Evolutionary conservation across 495 filamentous ascomycete genomes (phyloP).

Genomic region (Penicillium pulvis): DNA sequence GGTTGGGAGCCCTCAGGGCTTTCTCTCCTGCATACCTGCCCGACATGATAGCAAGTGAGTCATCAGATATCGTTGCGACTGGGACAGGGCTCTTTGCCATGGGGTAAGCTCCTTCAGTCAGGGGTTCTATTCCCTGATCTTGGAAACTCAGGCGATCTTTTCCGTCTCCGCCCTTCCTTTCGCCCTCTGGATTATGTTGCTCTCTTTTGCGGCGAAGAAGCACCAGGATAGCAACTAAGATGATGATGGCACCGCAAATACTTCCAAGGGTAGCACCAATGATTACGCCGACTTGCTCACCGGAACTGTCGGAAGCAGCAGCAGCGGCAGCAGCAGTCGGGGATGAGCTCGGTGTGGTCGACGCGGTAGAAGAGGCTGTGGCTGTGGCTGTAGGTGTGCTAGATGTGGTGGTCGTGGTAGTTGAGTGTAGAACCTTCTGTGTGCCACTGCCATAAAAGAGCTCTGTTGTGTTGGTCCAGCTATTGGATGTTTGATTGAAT

Average conservation of each 20-base stretch:
- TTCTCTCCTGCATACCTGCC: constrained; percentile 45
- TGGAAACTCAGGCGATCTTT: constrained; percentile 65
- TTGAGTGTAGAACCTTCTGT: constrained; percentile 39
- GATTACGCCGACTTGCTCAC: constrained; percentile 54
- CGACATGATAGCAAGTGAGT: constrained; percentile 47
- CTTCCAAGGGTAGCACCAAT: constrained; percentile 80
- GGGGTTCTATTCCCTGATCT: constrained; percentile 59
- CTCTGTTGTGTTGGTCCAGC: constrained; percentile 76
- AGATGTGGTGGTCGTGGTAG: constrained; percentile 39
- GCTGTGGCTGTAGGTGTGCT: constrained; percentile 36
- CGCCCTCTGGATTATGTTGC: constrained; percentile 53
- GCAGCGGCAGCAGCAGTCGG: constrained; percentile 36
- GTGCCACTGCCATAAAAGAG: constrained; percentile 57
- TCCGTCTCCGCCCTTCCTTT: constrained; percentile 57
- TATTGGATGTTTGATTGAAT: constrained; percentile 77
- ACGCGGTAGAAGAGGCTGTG: constrained; percentile 41
- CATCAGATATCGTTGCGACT: constrained; percentile 47
- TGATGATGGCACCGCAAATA: constrained; percentile 67
- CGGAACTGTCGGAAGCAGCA: constrained; percentile 33
- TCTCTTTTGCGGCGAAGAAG: constrained; percentile 65
- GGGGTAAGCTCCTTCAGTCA: constrained; percentile 44
- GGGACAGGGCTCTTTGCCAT: constrained; percentile 47
- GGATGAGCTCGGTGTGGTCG: constrained; percentile 26
- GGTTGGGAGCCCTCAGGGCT: constrained; percentile 30
- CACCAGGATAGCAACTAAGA: constrained; percentile 70